Conservation (phyloP, 495 filamentous ascomycete species). For the Penicillium ucsense region DNA sequence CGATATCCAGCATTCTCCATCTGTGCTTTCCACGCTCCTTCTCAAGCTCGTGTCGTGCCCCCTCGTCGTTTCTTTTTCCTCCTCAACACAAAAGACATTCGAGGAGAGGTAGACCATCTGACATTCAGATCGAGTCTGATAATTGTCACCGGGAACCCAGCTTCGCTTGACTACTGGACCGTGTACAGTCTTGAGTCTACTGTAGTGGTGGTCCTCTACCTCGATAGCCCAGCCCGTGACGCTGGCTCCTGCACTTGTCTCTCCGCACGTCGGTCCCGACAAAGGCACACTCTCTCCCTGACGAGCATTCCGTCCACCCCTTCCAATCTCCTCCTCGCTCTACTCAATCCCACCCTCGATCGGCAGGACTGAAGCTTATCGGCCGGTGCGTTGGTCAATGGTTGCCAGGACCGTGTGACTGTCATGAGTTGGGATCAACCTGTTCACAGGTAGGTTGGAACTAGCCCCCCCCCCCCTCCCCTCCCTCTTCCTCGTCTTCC, state of each 20-base stretch:
- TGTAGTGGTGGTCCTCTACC: no score
- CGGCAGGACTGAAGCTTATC: slow-evolving; percentile 18
- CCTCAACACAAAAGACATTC: no score
- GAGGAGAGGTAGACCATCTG: no score
- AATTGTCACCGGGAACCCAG: no score
- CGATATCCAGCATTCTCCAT: no score
- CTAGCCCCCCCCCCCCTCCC: slow-evolving; percentile 1
- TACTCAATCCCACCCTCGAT: slow-evolving; percentile 3
- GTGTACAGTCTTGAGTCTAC: no score
- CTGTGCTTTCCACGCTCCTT: no score
- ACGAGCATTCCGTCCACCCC: slow-evolving; percentile 17
- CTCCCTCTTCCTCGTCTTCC: slow-evolving; percentile 9
- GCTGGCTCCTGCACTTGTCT: neutral
- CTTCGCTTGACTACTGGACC: no score
- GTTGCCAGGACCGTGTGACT: slow-evolving; percentile 36
- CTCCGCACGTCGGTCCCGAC: neutral
- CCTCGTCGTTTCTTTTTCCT: no score
- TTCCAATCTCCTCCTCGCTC: slow-evolving; percentile 4
- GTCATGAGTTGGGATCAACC: slow-evolving; percentile 70
- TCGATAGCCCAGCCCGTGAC: no score
- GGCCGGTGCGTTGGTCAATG: slow-evolving; percentile 33
- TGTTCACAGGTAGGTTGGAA: slow-evolving; percentile 54
- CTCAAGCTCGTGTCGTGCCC: no score
- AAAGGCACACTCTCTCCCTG: slow-evolving; percentile 8
- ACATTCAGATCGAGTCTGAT: no score